Evolutionary conservation across 2,329 filamentous ascomycete genomes (phyloP), one percentile per base, ranked within the genome.

Genomic region (Aspergillus ruber): DNA sequence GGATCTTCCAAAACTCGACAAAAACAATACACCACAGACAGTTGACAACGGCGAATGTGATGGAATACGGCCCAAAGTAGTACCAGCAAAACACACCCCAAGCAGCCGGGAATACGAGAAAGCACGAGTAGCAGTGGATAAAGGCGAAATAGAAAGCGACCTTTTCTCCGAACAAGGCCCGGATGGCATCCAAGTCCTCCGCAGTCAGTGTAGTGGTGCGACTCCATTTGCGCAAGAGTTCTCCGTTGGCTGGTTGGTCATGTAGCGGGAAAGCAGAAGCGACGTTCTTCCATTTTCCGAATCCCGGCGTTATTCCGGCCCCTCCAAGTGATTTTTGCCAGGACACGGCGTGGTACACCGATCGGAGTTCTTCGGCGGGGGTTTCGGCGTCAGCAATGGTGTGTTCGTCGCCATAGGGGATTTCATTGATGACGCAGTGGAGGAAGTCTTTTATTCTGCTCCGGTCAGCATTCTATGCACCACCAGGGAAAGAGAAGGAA

Each of bases 141-240:
- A 97, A 97, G 35, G 90, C 89, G 66, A 95, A 97, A 73, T 97
- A 97, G 67, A 94, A 95, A 32, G 88, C 91, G 49, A 96, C 86
- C 77, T 82, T 85, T 67, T 91, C 85, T 43, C 88, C 88, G 65
- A 90, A 89, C 54, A 83, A 77, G 62, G 89, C 78, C 21, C 86
- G 81, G 52, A 95, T 89, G 42, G 81, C 77, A 60, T 86, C 81
- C n/a, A 94, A 72, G 58, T 93, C 88, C 27, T 77, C 70, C 1
- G 80, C 74, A 6, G 82, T 80, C 20, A 49, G 88, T 68, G 61
- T 89, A 81, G 43, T 76, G 67, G 32, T 81, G 70, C 46, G 81
- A 60, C 84, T 84, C 79, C 88, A 86, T 53, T 84, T 78, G 62
- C 84, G 82, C 54, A 95, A 79, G 80, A 89, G 87, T 21, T 77